phyloP scores from a whole-genome alignment of 306 rosid genomes.

The Senna siamea region DNA sequence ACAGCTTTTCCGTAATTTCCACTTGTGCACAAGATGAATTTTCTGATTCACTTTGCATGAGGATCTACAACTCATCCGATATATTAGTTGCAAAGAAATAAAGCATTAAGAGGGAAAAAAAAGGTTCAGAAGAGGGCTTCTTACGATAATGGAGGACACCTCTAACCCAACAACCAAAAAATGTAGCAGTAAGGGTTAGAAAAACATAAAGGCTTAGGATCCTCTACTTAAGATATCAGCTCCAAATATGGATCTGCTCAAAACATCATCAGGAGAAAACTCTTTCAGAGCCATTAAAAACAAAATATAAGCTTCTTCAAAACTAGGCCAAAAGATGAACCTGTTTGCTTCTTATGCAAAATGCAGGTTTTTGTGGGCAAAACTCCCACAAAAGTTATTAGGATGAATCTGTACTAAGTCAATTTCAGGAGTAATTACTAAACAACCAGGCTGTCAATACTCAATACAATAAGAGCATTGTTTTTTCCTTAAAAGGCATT shows the following conservation, averaged over 20 bases:
- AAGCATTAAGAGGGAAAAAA: conserved; percentile 1
- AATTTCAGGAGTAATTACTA: conserved; percentile 13
- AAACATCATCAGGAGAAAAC: neutral
- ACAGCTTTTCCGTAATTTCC: neutral
- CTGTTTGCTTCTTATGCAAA: neutral
- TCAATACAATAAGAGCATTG: neutral
- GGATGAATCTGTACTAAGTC: neutral
- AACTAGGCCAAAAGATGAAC: neutral
- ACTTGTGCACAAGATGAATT: neutral
- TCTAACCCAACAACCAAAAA: conserved; percentile 6
- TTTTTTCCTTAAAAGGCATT: conserved; percentile 3
- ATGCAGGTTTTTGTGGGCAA: neutral
- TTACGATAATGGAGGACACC: neutral
- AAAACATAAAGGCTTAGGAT: neutral
- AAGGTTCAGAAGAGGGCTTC: conserved; percentile 6
- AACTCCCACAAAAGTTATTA: neutral
- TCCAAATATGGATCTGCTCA: neutral
- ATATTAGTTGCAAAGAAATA: neutral
- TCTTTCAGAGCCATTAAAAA: neutral
- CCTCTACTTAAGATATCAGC: neutral
- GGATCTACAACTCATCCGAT: conserved; percentile 1
- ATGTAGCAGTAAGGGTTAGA: neutral
- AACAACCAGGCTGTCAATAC: neutral
- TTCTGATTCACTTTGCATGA: neutral
- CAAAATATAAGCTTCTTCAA: neutral